Evolutionary conservation across 177 flowering plant genomes (phyloP), one percentile per base, ranked within the genome.

Genomic region (Vitis hybrid): DNA sequence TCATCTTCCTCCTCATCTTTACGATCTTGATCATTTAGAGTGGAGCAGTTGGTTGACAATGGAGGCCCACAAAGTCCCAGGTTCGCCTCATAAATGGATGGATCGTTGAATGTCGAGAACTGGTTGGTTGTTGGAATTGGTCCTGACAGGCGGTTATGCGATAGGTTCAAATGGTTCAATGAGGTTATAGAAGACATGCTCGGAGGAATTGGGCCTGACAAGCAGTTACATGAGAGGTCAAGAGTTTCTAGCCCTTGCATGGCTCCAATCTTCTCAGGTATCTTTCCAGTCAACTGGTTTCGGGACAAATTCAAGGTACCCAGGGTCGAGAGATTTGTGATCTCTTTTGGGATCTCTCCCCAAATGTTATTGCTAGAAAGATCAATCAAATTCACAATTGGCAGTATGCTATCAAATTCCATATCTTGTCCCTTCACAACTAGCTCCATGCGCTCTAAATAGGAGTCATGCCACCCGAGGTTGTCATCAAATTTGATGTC

Each of bases 61-160:
- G 40, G 74, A 57, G 58, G 30, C 3, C 69, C 63, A 13, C 65
- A 65, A 10, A 72, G 75, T 1, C 13, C n/a, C 1, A 11, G 56
- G 52, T 73, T 73, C 5, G 71, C 75, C 64, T 52, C 62, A 45
- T 60, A 73, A 66, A 51, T 67, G 8, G 61, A 62, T 52, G 70
- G 66, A 32, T 62, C 71, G 18, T 21, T 40, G n/a, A 52, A 61
- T 10, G 62, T 72, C 12, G 21, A 62, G 50, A 72, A 61, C 61
- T 67, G 75, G 54, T 56, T 56, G 18, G 60, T 17, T 56, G 60
- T 17, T 5, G 60, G 60, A 19, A 56, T 56, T 18, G 21, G 14
- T 14, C 26, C 6, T 23, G 2, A 13, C 14, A 54, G n/a, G 18
- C 3, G 14, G n/a, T 54, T 54, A 13, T 13, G n/a, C 60, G 18